A percentile compares a stretch with the other conserved stretches of the same genome.
Evolutionary conservation across 164 flowering plant genomes (phyloP).

Genomic region (Stephania cephalantha): DNA sequence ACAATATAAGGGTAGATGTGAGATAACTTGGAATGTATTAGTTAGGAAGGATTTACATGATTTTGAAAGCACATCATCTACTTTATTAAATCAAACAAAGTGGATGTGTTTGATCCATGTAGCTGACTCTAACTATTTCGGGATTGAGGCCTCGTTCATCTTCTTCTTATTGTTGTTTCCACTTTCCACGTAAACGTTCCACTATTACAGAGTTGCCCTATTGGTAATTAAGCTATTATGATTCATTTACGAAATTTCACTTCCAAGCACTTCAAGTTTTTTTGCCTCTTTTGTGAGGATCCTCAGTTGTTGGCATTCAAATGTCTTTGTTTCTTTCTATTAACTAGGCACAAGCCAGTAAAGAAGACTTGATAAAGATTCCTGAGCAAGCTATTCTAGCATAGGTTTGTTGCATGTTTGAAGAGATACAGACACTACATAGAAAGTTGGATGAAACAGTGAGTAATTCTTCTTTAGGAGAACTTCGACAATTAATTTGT

Average conservation of each 20-base stretch:
- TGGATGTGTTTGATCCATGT: too few species aligned
- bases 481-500: background rate
- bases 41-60: too few species aligned
- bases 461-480: constrained; percentile 18
- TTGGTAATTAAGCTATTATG: background rate
- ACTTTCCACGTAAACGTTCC: too few species aligned
- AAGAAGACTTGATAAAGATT: constrained; percentile 50
- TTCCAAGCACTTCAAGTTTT: background rate
- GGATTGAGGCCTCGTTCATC: too few species aligned
- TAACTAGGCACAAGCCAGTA: constrained; percentile 59
- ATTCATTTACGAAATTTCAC: background rate
- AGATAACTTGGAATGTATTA: too few species aligned
- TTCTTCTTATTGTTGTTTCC: too few species aligned
- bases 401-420: constrained; percentile 86
- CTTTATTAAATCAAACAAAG: too few species aligned
- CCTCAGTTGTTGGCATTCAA: background rate
- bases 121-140: too few species aligned
- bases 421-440: constrained; percentile 73
- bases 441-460: constrained; percentile 68
- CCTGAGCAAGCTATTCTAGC: constrained; percentile 68
- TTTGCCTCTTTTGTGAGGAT: background rate
- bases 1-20: too few species aligned
- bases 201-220: too few species aligned
- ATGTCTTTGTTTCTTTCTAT: background rate
- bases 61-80: too few species aligned